Evolutionary conservation across 2,329 filamentous ascomycete species (phyloP).

Genomic region (Xylaria sp.): DNA sequence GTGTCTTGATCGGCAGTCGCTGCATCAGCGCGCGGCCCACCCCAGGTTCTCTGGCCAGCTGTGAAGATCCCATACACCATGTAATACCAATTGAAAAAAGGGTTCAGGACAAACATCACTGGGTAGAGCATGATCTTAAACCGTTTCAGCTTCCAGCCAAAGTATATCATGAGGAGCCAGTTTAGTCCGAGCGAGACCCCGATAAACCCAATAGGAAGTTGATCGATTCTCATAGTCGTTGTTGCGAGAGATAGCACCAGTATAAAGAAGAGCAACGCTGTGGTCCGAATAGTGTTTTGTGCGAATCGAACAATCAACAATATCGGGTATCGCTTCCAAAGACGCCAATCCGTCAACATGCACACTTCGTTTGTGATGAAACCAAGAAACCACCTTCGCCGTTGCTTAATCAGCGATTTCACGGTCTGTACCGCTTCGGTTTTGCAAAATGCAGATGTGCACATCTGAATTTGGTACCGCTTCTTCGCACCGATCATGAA

Average conservation of each 20-base stretch:
- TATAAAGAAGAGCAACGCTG: constrained; percentile 91
- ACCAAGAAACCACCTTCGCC: constrained; percentile 93
- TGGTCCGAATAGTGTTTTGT: constrained; percentile 96
- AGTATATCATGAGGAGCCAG: constrained; percentile 95
- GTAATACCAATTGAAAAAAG: constrained; percentile 98
- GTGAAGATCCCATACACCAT: constrained; percentile 98
- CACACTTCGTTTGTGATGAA: constrained; percentile 98
- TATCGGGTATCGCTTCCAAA: constrained; percentile 91
- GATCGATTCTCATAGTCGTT: constrained; percentile 76
- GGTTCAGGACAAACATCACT: constrained; percentile 92
- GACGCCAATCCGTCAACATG: constrained; percentile 92
- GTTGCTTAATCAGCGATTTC: constrained; percentile 85
- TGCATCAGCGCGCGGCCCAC: constrained; percentile 88
- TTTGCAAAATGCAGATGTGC: constrained; percentile 96
- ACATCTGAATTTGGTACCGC: constrained; percentile 96
- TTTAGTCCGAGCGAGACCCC: constrained; percentile 90
- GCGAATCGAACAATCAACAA: constrained; percentile 87
- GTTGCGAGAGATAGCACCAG: constrained; percentile 86
- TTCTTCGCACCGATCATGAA: constrained; percentile 98
- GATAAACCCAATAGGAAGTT: constrained; percentile 92
- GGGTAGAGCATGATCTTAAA: constrained; percentile 97
- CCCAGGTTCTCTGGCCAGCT: constrained; percentile 93
- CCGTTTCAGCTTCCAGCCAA: constrained; percentile 81
- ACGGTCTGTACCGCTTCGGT: constrained; percentile 95
- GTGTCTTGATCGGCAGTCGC: constrained; percentile 77